These are phyloP conservation scores for Lichina pygmaea DNA, from an alignment of 495 filamentous ascomycete genomes.

Conservation along the genomic window DNA sequence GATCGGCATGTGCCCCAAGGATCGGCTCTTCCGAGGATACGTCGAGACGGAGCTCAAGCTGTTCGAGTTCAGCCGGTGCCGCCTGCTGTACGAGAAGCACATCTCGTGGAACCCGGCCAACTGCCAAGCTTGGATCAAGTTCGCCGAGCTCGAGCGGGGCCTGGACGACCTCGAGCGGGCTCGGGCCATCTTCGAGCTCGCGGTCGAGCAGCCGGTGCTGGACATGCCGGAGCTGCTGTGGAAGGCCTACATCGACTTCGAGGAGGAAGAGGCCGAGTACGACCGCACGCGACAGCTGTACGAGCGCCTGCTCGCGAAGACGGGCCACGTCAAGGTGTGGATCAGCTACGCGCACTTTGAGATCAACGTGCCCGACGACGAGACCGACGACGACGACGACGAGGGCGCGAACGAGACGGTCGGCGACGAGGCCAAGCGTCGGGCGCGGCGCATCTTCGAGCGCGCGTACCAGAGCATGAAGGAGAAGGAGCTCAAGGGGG, in stretches of 20 bases:
- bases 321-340: constrained; percentile 96
- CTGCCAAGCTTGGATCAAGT: constrained; percentile 82
- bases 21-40: constrained; percentile 82
- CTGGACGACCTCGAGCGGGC: constrained; percentile 70
- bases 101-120: constrained; percentile 76
- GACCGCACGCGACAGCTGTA: constrained; percentile 60
- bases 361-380: constrained; percentile 55
- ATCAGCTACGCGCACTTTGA: constrained; percentile 93
- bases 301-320: constrained; percentile 75
- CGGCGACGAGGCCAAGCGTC: constrained; percentile 55
- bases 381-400: constrained; percentile 28
- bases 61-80: constrained; percentile 74
- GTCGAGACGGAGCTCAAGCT: constrained; percentile 75
- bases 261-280: constrained; percentile 79
- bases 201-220: constrained; percentile 53
- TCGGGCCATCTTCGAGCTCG: constrained; percentile 81
- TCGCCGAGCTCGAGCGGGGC: constrained; percentile 71
- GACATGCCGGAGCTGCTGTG: constrained; percentile 96
- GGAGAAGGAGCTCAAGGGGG: constrained; percentile 78
- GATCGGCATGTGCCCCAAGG: constrained; percentile 85
- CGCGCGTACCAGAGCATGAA: constrained; percentile 74
- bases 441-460: constrained; percentile 63
- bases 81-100: constrained; percentile 80
- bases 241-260: constrained; percentile 96
- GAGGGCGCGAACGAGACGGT: constrained; percentile 41